These are phyloP conservation scores for Blastobotrys serpentis DNA, from an alignment of 1,139 yeast species.

Conservation along the genomic window DNA sequence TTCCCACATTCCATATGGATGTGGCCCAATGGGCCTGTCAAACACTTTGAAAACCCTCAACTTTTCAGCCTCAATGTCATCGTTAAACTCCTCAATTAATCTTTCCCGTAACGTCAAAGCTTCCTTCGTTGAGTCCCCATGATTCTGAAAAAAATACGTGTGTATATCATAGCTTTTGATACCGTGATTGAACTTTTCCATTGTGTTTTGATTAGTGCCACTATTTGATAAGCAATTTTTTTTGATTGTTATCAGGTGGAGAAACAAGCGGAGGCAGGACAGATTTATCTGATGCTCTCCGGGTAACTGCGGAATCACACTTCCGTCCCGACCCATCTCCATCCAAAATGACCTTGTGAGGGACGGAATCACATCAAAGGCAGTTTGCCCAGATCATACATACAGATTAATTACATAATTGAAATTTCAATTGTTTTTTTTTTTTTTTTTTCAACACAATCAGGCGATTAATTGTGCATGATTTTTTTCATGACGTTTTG, in stretches of 20 bases:
- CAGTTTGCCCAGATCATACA: too few relatives aligned
- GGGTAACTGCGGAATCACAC: not conserved
- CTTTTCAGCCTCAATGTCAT: conserved; percentile 46
- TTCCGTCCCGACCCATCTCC: not conserved
- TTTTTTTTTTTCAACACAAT: not conserved
- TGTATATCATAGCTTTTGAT: conserved; percentile 48
- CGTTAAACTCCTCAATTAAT: conserved; percentile 46
- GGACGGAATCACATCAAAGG: too few relatives aligned
- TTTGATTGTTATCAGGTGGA: too few relatives aligned
- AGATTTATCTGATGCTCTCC: too few relatives aligned
- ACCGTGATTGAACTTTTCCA: conserved; percentile 17
- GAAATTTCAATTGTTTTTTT: too few relatives aligned
- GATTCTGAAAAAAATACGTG: conserved; percentile 51
- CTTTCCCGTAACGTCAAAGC: conserved; percentile 46
- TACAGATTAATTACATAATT: too few relatives aligned
- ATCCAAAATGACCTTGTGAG: too few relatives aligned
- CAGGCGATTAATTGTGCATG: too few relatives aligned
- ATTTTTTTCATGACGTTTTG: too few relatives aligned
- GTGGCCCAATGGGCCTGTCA: conserved; percentile 58
- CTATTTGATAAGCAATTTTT: too few relatives aligned
- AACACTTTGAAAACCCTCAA: conserved; percentile 49
- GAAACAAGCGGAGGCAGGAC: too few relatives aligned
- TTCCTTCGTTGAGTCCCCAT: conserved; percentile 39
- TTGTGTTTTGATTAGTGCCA: not conserved
- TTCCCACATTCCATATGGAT: conserved; percentile 49